These are phyloP conservation scores for Acacia confusa DNA, from an alignment of 306 rosid species.

Conservation along the genomic window DNA sequence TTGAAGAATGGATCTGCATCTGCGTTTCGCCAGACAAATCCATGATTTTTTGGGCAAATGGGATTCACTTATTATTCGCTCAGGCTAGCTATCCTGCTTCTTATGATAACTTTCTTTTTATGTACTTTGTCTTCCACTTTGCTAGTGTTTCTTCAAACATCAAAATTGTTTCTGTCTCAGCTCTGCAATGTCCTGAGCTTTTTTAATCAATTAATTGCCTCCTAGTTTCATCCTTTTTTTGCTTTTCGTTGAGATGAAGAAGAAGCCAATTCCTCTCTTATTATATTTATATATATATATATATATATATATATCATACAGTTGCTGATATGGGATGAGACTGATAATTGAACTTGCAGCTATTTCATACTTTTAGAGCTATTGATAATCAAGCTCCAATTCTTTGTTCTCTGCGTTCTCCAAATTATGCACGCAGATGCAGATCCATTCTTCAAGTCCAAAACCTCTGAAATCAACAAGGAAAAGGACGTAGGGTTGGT, in stretches of 20 bases:
- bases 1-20: no score
- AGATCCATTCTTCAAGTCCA: no score
- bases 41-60: slow-evolving; percentile 27
- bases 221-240: neutral
- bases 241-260: neutral
- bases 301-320: neutral
- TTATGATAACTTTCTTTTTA: slow-evolving; percentile 1
- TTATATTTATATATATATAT: no score
- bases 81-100: neutral
- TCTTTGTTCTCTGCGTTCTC: neutral
- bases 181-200: neutral
- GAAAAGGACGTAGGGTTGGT: no score
- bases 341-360: neutral
- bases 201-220: no score
- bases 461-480: no score
- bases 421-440: neutral
- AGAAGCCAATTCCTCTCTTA: neutral
- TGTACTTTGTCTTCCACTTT: slow-evolving; percentile 16
- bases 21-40: no score
- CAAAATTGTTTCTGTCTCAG: neutral
- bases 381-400: neutral
- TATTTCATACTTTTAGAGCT: neutral
- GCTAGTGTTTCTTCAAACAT: slow-evolving; percentile 12
- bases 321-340: neutral
- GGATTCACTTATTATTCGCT: neutral